Evolutionary conservation across 2,329 filamentous ascomycete genomes (phyloP).

Genomic region (Verticillium longisporum): DNA sequence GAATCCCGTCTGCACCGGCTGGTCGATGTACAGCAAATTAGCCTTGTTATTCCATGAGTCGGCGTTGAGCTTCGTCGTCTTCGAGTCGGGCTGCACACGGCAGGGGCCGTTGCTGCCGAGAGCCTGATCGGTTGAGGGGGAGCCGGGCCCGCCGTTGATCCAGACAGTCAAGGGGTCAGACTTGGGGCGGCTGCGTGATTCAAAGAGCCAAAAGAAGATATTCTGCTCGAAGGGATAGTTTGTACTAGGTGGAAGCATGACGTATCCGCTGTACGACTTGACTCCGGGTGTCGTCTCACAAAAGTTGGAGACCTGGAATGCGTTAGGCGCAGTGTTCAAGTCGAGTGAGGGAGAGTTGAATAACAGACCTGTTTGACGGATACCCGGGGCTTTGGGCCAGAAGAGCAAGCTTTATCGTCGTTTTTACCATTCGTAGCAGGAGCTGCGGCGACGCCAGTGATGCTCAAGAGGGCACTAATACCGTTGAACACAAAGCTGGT

Average conservation of each 20-base stretch:
- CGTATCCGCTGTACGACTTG: slow-evolving; percentile 60
- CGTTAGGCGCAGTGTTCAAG: background rate
- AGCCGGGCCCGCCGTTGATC: slow-evolving; percentile 48
- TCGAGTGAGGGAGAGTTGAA: background rate
- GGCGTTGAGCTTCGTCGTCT: slow-evolving; percentile 40
- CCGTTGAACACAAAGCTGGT: background rate
- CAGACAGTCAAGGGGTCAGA: slow-evolving; percentile 41
- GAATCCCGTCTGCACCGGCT: slow-evolving; percentile 55
- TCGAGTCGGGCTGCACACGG: slow-evolving; percentile 31
- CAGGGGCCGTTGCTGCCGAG: slow-evolving; percentile 40
- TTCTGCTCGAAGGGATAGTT: background rate
- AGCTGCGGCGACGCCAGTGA: background rate
- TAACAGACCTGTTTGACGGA: background rate
- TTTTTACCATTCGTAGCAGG: background rate
- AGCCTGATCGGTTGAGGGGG: slow-evolving; percentile 28
- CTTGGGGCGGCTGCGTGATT: slow-evolving; percentile 21
- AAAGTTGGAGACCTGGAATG: slow-evolving; percentile 15
- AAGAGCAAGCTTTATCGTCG: background rate
- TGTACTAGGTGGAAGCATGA: slow-evolving; percentile 41
- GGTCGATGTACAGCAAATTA: slow-evolving; percentile 42
- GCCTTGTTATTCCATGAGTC: slow-evolving; percentile 48
- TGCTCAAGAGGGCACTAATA: background rate
- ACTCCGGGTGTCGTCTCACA: slow-evolving; percentile 50
- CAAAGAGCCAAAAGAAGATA: slow-evolving; percentile 20
- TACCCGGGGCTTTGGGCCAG: background rate